These are phyloP conservation scores for Chaetoceros muelleri DNA, from an alignment of 108 stramenopile species.

Conservation along the genomic window DNA sequence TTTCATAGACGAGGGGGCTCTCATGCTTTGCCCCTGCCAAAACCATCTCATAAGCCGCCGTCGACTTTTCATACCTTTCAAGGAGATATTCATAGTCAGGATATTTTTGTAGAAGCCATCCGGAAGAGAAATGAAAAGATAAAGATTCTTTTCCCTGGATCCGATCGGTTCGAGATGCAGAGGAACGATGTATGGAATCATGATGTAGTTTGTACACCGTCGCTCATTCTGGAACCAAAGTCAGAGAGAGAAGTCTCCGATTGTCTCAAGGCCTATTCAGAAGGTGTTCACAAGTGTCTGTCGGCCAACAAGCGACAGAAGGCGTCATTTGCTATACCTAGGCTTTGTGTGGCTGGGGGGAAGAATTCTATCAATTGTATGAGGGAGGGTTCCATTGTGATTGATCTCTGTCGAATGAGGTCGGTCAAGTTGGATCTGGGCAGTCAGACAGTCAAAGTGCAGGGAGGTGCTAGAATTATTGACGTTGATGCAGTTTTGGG, in stretches of 20 bases:
- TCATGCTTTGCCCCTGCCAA: not conserved
- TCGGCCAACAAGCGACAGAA: not conserved
- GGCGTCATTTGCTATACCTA: not conserved
- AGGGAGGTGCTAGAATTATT: slow-evolving; percentile 4
- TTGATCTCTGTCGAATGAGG: slow-evolving; percentile 8
- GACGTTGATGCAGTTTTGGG: slow-evolving; percentile 1
- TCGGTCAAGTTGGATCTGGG: slow-evolving; percentile 1
- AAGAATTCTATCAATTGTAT: slow-evolving; percentile 3
- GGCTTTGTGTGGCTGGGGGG: slow-evolving; percentile 3
- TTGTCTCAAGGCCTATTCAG: not conserved
- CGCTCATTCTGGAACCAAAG: slow-evolving; percentile 1
- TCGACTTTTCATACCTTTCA: not conserved
- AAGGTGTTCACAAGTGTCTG: not conserved
- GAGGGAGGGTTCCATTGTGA: slow-evolving; percentile 5
- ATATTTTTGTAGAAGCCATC: not conserved
- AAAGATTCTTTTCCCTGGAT: slow-evolving; percentile 2
- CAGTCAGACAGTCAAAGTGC: not conserved
- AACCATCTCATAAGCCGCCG: not conserved
- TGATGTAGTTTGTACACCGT: not conserved
- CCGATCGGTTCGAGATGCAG: slow-evolving; percentile 2
- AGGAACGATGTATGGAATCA: slow-evolving; percentile 5
- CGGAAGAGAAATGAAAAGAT: not conserved
- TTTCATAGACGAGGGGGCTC: not conserved
- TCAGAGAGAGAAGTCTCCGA: not conserved
- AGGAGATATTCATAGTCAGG: not conserved